A percentile compares a stretch with the other conserved stretches of the same genome.
These are phyloP conservation scores for Hanseniaspora taiwanica DNA, from an alignment of 805 yeast species.

Conservation along the genomic window DNA sequence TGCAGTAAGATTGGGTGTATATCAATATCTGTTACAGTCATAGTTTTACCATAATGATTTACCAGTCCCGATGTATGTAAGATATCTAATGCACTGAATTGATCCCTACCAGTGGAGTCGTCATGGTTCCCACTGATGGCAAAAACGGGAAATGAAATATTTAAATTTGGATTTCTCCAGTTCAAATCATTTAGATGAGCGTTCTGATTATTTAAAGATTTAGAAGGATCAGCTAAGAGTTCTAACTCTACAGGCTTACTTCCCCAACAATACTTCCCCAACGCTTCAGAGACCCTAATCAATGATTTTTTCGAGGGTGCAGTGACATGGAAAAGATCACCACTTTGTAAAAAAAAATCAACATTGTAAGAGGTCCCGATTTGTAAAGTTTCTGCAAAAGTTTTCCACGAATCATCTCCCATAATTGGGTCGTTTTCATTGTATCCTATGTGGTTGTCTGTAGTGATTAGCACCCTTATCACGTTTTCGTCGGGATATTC, in stretches of 20 bases:
- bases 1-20: constrained; percentile 67
- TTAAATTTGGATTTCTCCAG: constrained; percentile 82
- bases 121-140: constrained; percentile 95
- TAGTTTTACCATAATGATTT: constrained; percentile 80
- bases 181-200: constrained; percentile 61
- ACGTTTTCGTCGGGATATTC: constrained; percentile 36
- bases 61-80: constrained; percentile 68
- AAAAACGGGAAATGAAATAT: constrained; percentile 80
- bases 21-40: constrained; percentile 59
- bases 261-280: constrained; percentile 65
- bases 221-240: constrained; percentile 62
- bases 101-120: constrained; percentile 80
- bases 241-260: constrained; percentile 81
- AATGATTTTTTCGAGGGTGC: constrained; percentile 69
- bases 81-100: constrained; percentile 77
- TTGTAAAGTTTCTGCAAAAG: constrained; percentile 71
- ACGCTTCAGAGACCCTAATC: constrained; percentile 64
- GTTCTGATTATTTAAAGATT: constrained; percentile 35
- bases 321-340: constrained; percentile 84
- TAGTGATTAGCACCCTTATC: constrained; percentile 65
- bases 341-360: constrained; percentile 84
- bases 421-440: constrained; percentile 80
- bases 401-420: constrained; percentile 79
- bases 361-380: constrained; percentile 42
- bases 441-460: constrained; percentile 95